Evolutionary conservation across 495 filamentous ascomycete species (phyloP), one percentile per base, ranked within the genome.

Genomic region (Aspergillus nanangensis): DNA sequence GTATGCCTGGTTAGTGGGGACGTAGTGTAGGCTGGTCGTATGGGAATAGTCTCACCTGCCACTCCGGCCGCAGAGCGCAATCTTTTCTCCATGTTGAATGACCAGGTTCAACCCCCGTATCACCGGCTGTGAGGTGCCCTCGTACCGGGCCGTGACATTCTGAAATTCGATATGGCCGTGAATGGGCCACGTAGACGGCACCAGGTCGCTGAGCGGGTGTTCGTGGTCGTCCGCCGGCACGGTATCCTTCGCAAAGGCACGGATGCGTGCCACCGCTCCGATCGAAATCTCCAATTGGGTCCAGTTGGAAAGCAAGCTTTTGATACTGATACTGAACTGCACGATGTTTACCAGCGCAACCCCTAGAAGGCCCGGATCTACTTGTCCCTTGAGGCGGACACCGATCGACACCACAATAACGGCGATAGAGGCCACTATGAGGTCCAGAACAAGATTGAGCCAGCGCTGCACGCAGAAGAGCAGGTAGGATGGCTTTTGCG

Each of bases 61-160:
- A 5, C 48, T 54, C 1, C 47, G 50, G 2, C 58, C 55, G 27
- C 55, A 58, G 4, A 55, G 32, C 4, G 14, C 41, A 11, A 44
- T 29, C 22, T 32, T 44, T 1, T 19, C 19, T 1, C 25, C 41
- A 3, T 29, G 15, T 2, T 17, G 31, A 32, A 45, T 45, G 31
- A 20, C 22, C 7, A 45, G 31, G 32, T 4, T 24, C 18, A 45
- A 5, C 10, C 19, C 14, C 13, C 17, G 15, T 2, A 45, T 29
- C 4, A 45, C 32, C 2, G 42, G 31, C 10, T 34, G 8, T 7
- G n/a, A 8, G 10, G 5, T 19, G 19, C 27, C 15, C 33, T 34
- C 29, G 25, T 34, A 33, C n/a, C 8, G 21, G 25, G 27, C 25
- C 7, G 20, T 29, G 27, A 44, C 3, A 14, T 34, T 34, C 29